phyloP scores from a whole-genome alignment of 441 rosid genomes.

The Gossypium schwendimanii region DNA sequence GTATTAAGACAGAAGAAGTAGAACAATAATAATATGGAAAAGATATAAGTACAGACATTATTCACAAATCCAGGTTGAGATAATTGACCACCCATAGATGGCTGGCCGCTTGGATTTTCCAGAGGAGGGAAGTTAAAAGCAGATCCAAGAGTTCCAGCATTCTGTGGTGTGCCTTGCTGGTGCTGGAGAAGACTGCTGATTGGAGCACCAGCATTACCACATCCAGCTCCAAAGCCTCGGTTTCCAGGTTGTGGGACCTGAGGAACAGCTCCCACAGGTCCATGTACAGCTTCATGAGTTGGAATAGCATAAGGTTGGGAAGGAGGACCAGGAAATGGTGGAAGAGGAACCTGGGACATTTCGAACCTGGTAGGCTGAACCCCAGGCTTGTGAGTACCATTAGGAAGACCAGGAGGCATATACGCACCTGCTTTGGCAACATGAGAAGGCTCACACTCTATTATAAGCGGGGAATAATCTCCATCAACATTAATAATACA shows the following conservation, averaged over 20 bases:
- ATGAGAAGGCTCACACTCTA: background rate
- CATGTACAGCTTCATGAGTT: conserved; percentile 71
- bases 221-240: conserved; percentile 89
- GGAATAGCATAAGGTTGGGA: conserved; percentile 89
- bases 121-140: conserved; percentile 58
- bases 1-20: background rate
- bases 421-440: conserved; percentile 49
- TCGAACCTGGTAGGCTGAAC: conserved; percentile 81
- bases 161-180: conserved; percentile 71
- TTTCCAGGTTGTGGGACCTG: conserved; percentile 84
- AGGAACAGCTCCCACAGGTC: conserved; percentile 91
- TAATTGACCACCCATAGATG: conserved; percentile 81
- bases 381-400: conserved; percentile 83
- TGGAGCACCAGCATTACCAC: conserved; percentile 62
- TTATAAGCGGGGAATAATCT: background rate
- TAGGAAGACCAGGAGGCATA: conserved; percentile 68
- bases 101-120: conserved; percentile 86
- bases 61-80: conserved; percentile 90
- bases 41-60: conserved; percentile 29
- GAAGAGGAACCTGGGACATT: conserved; percentile 71
- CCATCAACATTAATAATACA: background rate
- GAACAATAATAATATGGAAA: background rate
- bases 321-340: conserved; percentile 65
- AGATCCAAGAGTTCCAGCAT: conserved; percentile 77
- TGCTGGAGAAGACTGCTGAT: conserved; percentile 79